Evolutionary conservation across 2,329 filamentous ascomycete species (phyloP).

Genomic region (Ophiostoma triangulosporum): DNA sequence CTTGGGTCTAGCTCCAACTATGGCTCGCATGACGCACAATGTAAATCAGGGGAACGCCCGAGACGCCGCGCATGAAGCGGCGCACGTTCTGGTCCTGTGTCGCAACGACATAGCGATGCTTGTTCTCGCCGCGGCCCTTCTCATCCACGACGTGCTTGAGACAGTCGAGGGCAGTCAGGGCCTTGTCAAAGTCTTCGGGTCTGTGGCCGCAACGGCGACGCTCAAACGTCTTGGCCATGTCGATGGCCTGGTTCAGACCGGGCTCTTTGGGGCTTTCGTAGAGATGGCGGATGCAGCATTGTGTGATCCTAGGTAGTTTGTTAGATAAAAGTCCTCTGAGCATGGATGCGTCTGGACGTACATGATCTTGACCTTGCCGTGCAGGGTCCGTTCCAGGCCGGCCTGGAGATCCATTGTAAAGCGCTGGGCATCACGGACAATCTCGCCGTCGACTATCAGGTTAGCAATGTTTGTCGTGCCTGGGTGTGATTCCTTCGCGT

Average conservation of each 20-base stretch:
- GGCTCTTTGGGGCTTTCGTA: conserved; percentile 10
- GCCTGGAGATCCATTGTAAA: conserved; percentile 83
- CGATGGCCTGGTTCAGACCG: conserved; percentile 40
- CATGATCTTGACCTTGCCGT: conserved; percentile 72
- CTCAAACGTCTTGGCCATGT: conserved; percentile 58
- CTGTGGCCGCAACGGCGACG: conserved; percentile 68
- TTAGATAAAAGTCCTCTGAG: neutral
- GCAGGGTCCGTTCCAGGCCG: conserved; percentile 67
- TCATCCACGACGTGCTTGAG: conserved; percentile 59
- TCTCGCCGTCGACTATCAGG: conserved; percentile 59
- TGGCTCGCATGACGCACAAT: conserved; percentile 24
- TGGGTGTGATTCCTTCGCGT: neutral
- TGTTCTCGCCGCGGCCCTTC: conserved; percentile 57
- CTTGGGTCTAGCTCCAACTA: neutral
- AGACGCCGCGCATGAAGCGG: conserved; percentile 48
- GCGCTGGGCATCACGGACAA: conserved; percentile 65
- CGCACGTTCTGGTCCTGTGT: conserved; percentile 56
- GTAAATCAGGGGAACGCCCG: conserved; percentile 65
- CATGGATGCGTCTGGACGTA: conserved; percentile 35
- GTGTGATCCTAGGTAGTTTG: conserved; percentile 12
- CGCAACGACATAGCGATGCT: conserved; percentile 67
- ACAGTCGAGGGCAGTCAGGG: conserved; percentile 57
- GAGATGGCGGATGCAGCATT: conserved; percentile 17
- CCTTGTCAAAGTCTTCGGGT: conserved; percentile 55
- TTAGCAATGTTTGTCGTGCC: neutral